Evolutionary conservation across 257 asterid genomes (phyloP).

Genomic region (Nicotiana sylvestris): DNA sequence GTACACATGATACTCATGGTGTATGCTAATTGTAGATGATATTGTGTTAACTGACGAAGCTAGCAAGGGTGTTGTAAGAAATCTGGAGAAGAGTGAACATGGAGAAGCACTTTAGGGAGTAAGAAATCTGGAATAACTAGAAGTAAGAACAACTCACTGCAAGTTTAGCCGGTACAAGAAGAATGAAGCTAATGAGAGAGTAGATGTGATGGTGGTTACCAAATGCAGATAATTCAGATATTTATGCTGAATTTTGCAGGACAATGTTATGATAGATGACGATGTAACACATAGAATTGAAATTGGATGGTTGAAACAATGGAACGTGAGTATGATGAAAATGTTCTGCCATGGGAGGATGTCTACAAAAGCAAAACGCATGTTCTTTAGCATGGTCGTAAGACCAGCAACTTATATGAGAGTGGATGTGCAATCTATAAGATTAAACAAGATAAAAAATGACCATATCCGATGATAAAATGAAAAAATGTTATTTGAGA

Average conservation of each 20-base stretch:
- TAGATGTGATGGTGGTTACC: neutral
- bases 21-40: neutral
- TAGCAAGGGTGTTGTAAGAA: neutral
- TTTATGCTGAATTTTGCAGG: neutral
- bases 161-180: neutral
- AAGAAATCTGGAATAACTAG: neutral
- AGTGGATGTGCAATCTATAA: neutral
- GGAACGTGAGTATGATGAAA: neutral
- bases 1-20: neutral
- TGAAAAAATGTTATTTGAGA: neutral
- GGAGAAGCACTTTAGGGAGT: neutral
- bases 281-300: neutral
- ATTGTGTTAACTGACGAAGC: neutral
- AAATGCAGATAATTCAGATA: neutral
- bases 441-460: neutral
- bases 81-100: neutral
- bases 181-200: neutral
- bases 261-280: neutral
- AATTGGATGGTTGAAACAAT: neutral
- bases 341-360: neutral
- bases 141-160: neutral
- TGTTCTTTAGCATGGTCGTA: neutral
- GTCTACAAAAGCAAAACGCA: neutral
- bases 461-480: neutral
- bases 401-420: neutral